Base-by-base conservation (phyloP, 495 filamentous ascomycete genomes). In the Amorphotheca resinae region DNA sequence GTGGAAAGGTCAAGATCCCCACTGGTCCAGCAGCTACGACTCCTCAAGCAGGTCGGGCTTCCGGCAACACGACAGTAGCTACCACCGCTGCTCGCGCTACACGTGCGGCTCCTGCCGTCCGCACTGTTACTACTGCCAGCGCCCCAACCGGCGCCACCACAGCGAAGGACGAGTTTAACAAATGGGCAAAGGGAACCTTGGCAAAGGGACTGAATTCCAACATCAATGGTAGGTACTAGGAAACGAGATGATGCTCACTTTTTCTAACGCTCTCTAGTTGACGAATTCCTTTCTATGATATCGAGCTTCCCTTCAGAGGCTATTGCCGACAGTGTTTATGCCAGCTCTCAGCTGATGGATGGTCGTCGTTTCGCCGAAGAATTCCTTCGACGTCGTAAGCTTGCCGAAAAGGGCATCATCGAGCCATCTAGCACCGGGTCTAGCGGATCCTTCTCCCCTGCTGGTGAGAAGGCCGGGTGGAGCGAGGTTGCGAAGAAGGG, bases 401-500 rank as follows among this genome's bases (percentile, higher is more conserved):
- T 89, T 0, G 93, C 89, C 1, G 87, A 94, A 48, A 85, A 82
- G 67, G 91, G 91, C 22, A 70, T 95, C 22, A 67, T 91, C 1
- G 76, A 81, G 53, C 67, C 50, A 59, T 59, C 66, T 57, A 56
- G 67, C 56, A 65, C 77, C 42, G 61, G 69, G 41, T 60, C 68
- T 51, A 52, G 34, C 1, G 67, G 68, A 39, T 63, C 57, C 1
- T 66, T 65, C 33, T 64, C 61, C 2, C 64, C 62, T 17, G 59
- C 53, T 37, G 66, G 66, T 16, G 70, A 64, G 40, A 67, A 58
- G 41, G 82, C 42, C 34, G 91, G 91, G 20, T 96, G 91, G 91
- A 94, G 75, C 55, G 93, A 96, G 65, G 91, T 98, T 51, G 91
- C 91, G 7, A 95, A 95, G 77, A 94, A 95, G 72, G 70, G 67